These are phyloP conservation scores for Plasmodium berghei DNA, from an alignment of 169 alveolate species.

Conservation along the genomic window DNA sequence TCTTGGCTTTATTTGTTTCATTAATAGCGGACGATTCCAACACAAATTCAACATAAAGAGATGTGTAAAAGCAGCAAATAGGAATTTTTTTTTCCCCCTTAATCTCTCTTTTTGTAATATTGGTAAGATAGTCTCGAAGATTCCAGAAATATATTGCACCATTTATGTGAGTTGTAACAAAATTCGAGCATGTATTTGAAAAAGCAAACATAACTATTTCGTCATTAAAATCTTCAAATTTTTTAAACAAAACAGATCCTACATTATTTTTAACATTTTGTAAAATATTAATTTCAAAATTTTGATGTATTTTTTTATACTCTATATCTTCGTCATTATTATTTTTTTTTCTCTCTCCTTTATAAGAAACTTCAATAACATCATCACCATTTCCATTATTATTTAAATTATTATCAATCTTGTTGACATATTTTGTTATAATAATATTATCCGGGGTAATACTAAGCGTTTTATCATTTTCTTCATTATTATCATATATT, in stretches of 20 bases:
- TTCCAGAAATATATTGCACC: constrained; percentile 71
- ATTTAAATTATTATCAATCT: constrained; percentile 21
- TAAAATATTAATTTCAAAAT: constrained; percentile 65
- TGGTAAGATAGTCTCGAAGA: constrained; percentile 23
- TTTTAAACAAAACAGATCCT: constrained; percentile 59
- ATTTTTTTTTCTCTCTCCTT: constrained; percentile 65
- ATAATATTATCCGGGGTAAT: constrained; percentile 35
- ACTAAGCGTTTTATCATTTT: constrained; percentile 4
- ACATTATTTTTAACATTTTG: constrained; percentile 36
- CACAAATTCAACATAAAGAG: constrained; percentile 41
- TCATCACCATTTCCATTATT: constrained; percentile 26
- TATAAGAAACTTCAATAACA: constrained; percentile 47
- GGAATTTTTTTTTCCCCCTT: not conserved
- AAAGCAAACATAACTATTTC: constrained; percentile 36
- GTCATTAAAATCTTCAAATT: constrained; percentile 52
- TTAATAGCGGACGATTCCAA: constrained; percentile 44
- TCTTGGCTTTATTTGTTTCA: constrained; percentile 46
- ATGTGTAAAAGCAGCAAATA: constrained; percentile 62
- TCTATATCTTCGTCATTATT: constrained; percentile 35
- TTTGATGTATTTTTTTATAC: constrained; percentile 28
- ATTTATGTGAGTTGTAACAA: constrained; percentile 52
- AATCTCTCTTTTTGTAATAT: constrained; percentile 8
- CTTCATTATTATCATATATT: constrained; percentile 28
- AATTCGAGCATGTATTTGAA: constrained; percentile 46
- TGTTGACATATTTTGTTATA: constrained; percentile 45